Conservation (phyloP, 768 basidiomycete genomes). For the Pholiota molesta region DNA sequence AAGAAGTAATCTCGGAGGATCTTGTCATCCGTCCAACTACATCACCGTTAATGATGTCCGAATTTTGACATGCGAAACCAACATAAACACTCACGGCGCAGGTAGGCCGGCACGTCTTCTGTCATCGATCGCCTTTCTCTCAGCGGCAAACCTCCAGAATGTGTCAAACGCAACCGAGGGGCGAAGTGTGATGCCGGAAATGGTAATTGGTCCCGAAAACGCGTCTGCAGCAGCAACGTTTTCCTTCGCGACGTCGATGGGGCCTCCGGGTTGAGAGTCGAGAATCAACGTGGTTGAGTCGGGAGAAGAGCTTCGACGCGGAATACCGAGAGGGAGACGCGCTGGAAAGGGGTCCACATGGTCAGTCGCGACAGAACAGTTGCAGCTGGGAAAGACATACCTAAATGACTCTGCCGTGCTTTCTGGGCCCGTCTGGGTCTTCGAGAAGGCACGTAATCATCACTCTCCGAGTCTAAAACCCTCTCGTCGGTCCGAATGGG, state of each 20-base stretch:
- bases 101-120: constrained; percentile 50
- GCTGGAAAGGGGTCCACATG: background rate
- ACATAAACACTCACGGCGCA: constrained; percentile 48
- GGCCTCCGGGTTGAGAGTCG: background rate
- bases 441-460: background rate
- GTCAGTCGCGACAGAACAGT: background rate
- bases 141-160: constrained; percentile 60
- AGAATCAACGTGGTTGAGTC: background rate
- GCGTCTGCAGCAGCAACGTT: background rate
- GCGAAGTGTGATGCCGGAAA: constrained; percentile 41
- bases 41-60: background rate
- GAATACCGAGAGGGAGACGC: background rate
- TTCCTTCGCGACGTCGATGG: background rate
- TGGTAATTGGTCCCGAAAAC: constrained; percentile 26
- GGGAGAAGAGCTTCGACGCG: background rate
- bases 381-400: constrained; percentile 3
- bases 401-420: background rate
- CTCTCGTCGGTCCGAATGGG: background rate
- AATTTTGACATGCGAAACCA: constrained; percentile 4
- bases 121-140: constrained; percentile 60
- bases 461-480: background rate
- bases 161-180: constrained; percentile 62
- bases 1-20: constrained; percentile 61
- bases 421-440: background rate
- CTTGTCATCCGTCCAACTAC: constrained; percentile 70